Conservation (phyloP, 129 eudicot species). For the Tagetes patula region DNA sequence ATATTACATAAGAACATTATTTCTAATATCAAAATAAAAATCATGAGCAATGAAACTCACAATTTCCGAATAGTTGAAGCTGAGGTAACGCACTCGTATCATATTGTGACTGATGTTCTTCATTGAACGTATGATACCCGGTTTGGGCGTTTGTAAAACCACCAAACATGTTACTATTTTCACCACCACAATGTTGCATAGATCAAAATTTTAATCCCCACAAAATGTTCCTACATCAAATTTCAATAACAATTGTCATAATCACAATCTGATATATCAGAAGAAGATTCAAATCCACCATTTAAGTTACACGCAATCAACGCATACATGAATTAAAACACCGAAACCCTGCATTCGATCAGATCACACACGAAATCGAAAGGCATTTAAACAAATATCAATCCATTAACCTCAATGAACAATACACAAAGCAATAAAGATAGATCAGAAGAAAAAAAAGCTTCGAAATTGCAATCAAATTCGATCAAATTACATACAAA, state of each 20-base stretch:
- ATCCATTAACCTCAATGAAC: too few relatives aligned
- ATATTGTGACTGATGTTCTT: conserved; percentile 29
- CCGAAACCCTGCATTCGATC: too few relatives aligned
- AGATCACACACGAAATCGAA: too few relatives aligned
- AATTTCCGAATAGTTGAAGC: conserved; percentile 52
- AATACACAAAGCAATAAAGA: too few relatives aligned
- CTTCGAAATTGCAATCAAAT: neutral
- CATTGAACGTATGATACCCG: neutral
- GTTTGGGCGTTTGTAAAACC: conserved; percentile 32
- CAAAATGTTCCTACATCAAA: conserved; percentile 12
- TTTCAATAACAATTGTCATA: conserved; percentile 19
- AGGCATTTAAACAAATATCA: too few relatives aligned
- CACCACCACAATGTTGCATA: neutral
- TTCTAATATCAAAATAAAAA: neutral
- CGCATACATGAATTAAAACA: too few relatives aligned
- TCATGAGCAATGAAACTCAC: conserved; percentile 39
- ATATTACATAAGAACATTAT: neutral
- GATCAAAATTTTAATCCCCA: conserved; percentile 1
- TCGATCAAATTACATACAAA: neutral
- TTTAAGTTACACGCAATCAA: too few relatives aligned
- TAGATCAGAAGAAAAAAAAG: too few relatives aligned
- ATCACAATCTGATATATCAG: neutral
- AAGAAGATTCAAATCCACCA: too few relatives aligned
- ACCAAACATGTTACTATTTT: conserved; percentile 14
- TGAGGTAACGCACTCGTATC: conserved; percentile 51